These are phyloP conservation scores for Umbilicus rupestris DNA, from an alignment of 164 flowering plant genomes.

Conservation along the genomic window DNA sequence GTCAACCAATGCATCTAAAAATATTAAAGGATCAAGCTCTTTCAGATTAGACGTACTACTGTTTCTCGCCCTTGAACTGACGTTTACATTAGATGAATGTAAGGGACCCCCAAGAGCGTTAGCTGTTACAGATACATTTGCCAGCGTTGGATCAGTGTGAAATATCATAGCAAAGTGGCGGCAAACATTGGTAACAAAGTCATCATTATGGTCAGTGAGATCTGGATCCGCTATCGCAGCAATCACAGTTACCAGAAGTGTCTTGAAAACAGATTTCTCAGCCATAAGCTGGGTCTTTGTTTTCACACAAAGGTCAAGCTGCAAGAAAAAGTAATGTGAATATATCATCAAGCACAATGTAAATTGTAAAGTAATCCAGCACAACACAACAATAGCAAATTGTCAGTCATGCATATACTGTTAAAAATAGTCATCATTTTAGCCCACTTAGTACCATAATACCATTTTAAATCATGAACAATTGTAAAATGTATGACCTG, in stretches of 20 bases:
- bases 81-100: conserved; percentile 34
- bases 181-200: conserved; percentile 69
- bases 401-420: too few species aligned
- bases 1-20: conserved; percentile 92
- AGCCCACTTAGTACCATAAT: neutral
- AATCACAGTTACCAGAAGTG: conserved; percentile 69
- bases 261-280: conserved; percentile 90
- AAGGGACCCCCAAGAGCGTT: conserved; percentile 41
- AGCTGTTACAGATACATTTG: conserved; percentile 26
- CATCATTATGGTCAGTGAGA: conserved; percentile 62
- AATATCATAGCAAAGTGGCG: conserved; percentile 95
- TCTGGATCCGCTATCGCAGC: conserved; percentile 85
- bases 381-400: too few species aligned
- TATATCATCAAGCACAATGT: too few species aligned
- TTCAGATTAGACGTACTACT: conserved; percentile 48
- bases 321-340: conserved; percentile 8
- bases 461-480: neutral
- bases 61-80: conserved; percentile 33
- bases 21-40: conserved; percentile 86
- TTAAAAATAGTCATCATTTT: too few species aligned
- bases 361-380: too few species aligned
- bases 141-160: conserved; percentile 46
- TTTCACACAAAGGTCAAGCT: conserved; percentile 96
- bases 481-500: too few species aligned
- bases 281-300: conserved; percentile 97